Evolutionary conservation across 306 rosid species (phyloP).

Genomic region (Gleditsia sinensis): DNA sequence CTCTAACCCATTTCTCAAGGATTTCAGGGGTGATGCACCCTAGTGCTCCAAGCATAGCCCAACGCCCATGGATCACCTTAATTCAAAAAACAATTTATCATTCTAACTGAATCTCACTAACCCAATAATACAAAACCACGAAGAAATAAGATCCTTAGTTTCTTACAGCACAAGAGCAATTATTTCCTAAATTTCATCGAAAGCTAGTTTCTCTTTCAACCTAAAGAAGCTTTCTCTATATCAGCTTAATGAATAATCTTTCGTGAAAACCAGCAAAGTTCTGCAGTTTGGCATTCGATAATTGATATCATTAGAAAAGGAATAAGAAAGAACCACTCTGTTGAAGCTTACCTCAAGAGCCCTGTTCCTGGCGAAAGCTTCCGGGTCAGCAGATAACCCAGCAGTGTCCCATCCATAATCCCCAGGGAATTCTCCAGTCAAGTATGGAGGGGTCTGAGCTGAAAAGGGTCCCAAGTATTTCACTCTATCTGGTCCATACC

Average conservation of each 20-base stretch:
- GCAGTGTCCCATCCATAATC: constrained; percentile 96
- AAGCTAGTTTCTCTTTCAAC: not conserved
- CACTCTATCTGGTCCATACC: constrained; percentile 94
- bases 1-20: constrained; percentile 65
- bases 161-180: no score
- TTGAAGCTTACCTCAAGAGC: constrained; percentile 78
- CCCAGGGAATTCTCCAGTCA: constrained; percentile 83
- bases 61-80: constrained; percentile 90
- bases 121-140: no score
- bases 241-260: not conserved
- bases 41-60: constrained; percentile 95
- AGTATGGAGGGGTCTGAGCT: constrained; percentile 84
- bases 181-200: no score
- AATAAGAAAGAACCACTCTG: not conserved
- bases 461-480: constrained; percentile 91
- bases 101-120: not conserved
- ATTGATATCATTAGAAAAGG: no score
- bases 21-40: constrained; percentile 95
- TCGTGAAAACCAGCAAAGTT: no score
- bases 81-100: not conserved
- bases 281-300: no score
- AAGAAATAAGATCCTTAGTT: no score
- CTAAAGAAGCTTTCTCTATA: not conserved
- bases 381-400: constrained; percentile 87
- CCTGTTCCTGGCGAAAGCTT: constrained; percentile 90